phyloP scores from a whole-genome alignment of 148 eudicot genomes.

The Spergularia marina region DNA sequence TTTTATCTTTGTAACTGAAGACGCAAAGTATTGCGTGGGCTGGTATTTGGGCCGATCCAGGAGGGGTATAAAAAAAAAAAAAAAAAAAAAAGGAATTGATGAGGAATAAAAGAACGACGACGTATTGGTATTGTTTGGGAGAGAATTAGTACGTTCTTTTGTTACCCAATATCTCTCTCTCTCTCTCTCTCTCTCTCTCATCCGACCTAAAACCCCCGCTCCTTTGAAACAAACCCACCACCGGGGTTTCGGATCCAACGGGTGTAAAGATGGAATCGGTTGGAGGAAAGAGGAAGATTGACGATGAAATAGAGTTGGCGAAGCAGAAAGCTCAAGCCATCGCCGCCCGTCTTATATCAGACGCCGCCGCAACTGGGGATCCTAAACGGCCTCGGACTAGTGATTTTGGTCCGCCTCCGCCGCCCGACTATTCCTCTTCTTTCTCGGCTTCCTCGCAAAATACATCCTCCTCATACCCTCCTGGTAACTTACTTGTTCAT shows the following conservation, averaged over 20 bases:
- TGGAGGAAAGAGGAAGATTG: constrained; percentile 43
- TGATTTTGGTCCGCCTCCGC: not conserved
- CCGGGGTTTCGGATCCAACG: constrained; percentile 1
- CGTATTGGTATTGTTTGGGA: no score
- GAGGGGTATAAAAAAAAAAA: no score
- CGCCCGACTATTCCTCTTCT: constrained; percentile 11
- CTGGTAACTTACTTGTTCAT: constrained; percentile 10
- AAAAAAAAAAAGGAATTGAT: no score
- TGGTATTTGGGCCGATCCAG: no score
- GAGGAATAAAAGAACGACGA: no score
- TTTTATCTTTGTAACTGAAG: no score
- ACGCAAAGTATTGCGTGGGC: no score
- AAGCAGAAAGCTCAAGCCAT: constrained; percentile 44
- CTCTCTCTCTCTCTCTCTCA: no score
- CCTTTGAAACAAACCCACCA: no score
- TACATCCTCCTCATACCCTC: constrained; percentile 25
- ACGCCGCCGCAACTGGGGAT: constrained; percentile 17
- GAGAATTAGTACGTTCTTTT: not conserved
- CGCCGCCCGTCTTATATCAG: constrained; percentile 37
- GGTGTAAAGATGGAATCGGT: constrained; percentile 26
- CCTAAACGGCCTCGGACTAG: constrained; percentile 33
- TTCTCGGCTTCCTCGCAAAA: constrained; percentile 18
- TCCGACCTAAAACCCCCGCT: not conserved
- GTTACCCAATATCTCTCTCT: no score
- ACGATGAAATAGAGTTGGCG: constrained; percentile 38